These are phyloP conservation scores for sunflower (Helianthus annuus) DNA, from an alignment of 129 eudicot species.

Conservation along the genomic window DNA sequence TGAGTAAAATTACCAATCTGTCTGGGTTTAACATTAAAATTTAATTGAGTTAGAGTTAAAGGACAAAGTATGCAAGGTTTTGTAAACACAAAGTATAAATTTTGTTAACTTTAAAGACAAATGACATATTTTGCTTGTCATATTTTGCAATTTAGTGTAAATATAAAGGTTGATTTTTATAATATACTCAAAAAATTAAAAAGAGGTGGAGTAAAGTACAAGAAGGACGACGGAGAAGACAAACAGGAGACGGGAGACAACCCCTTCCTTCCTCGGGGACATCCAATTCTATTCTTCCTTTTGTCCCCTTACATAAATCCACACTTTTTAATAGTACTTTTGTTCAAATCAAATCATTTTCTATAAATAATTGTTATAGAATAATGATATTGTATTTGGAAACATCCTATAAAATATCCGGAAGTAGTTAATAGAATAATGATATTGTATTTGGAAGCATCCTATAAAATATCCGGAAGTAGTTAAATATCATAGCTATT, in stretches of 20 bases:
- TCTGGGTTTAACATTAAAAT: too few relatives aligned
- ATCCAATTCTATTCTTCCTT: conserved; percentile 49
- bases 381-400: background rate
- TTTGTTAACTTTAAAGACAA: too few relatives aligned
- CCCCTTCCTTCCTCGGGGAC: conserved; percentile 51
- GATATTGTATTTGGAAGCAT: background rate
- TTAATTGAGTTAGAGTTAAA: too few relatives aligned
- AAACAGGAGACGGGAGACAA: conserved; percentile 22
- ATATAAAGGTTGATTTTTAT: too few relatives aligned
- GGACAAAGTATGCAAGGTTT: too few relatives aligned
- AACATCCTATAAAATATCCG: too few relatives aligned
- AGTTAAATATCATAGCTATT: background rate
- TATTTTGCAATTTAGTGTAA: too few relatives aligned
- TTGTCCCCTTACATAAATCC: conserved; percentile 16
- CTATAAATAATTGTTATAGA: background rate
- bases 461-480: background rate
- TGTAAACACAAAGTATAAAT: too few relatives aligned
- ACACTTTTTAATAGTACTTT: background rate
- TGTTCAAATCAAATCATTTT: background rate
- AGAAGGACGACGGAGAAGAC: conserved; percentile 30
- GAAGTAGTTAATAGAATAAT: background rate
- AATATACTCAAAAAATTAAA: background rate
- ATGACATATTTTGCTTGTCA: too few relatives aligned
- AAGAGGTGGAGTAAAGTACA: conserved; percentile 18
- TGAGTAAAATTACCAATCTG: too few relatives aligned